Conservation (phyloP, 768 basidiomycete genomes). For the Leccinum broughii region DNA sequence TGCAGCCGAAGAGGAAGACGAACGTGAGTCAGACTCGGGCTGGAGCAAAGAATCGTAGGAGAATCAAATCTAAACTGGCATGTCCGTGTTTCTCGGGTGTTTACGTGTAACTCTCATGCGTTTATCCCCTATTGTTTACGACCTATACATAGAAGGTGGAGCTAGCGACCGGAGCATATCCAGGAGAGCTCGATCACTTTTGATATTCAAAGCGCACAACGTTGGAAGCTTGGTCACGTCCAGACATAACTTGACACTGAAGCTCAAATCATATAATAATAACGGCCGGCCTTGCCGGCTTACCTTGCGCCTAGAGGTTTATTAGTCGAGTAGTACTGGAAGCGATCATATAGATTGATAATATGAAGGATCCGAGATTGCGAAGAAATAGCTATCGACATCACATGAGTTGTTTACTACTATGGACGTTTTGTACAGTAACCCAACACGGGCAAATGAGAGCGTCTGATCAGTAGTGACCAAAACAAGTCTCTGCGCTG, state of each 20-base stretch:
- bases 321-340: too few relatives aligned
- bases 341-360: too few relatives aligned
- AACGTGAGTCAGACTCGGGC: background rate
- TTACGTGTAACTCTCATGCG: background rate
- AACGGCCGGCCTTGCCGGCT: too few relatives aligned
- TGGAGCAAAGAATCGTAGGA: background rate
- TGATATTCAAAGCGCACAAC: background rate
- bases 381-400: too few relatives aligned
- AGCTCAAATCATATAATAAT: background rate
- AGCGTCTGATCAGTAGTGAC: background rate
- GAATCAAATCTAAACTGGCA: background rate
- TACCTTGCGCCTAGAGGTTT: too few relatives aligned
- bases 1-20: slow-evolving; percentile 11
- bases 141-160: background rate
- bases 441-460: too few relatives aligned
- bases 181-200: background rate
- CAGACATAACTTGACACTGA: background rate
- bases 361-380: too few relatives aligned
- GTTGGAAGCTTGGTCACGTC: background rate
- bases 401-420: too few relatives aligned
- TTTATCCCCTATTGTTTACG: background rate
- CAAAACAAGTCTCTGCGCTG: background rate
- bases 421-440: too few relatives aligned
- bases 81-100: background rate
- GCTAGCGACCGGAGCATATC: background rate